A percentile compares a stretch with the other conserved stretches of the same genome.
phyloP scores from a whole-genome alignment of 768 basidiomycete genomes.

The Russula foetens region DNA sequence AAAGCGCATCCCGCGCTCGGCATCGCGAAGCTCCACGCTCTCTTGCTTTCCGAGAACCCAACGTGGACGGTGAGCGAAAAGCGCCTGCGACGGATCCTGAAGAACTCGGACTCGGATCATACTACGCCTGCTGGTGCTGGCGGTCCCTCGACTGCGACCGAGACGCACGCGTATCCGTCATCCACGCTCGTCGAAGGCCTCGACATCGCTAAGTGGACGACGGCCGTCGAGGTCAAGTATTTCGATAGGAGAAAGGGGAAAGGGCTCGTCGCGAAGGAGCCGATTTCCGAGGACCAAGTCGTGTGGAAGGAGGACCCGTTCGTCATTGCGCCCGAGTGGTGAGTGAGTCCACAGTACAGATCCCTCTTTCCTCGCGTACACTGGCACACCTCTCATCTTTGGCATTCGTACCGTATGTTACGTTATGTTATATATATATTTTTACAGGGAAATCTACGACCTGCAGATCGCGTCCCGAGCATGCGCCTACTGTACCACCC shows the following conservation, averaged over 20 bases:
- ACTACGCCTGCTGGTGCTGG: too few species aligned
- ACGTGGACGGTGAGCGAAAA: conserved; percentile 82
- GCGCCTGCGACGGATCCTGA: conserved; percentile 63
- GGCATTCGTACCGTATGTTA: background rate
- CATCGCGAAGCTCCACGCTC: conserved; percentile 59
- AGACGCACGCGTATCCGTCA: conserved; percentile 38
- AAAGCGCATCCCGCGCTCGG: conserved; percentile 55
- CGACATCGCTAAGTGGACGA: conserved; percentile 53
- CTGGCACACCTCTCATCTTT: conserved; percentile 2
- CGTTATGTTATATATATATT: too few species aligned
- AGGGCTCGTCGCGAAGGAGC: conserved; percentile 65
- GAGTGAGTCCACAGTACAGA: conserved; percentile 21
- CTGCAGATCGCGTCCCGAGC: conserved; percentile 50
- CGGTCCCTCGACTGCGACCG: background rate
- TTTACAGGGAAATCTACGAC: conserved; percentile 67
- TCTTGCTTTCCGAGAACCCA: conserved; percentile 50
- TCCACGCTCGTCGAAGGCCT: conserved; percentile 58
- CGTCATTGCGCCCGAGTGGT: conserved; percentile 77
- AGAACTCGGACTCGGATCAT: conserved; percentile 47
- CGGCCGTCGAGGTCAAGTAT: conserved; percentile 56
- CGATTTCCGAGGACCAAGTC: conserved; percentile 61
- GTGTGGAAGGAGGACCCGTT: conserved; percentile 86
- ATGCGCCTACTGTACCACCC: conserved; percentile 70
- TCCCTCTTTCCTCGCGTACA: background rate
- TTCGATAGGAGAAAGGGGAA: conserved; percentile 73